Base-by-base conservation (phyloP, 768 basidiomycete species). In the Leucocoprinus sp. region DNA sequence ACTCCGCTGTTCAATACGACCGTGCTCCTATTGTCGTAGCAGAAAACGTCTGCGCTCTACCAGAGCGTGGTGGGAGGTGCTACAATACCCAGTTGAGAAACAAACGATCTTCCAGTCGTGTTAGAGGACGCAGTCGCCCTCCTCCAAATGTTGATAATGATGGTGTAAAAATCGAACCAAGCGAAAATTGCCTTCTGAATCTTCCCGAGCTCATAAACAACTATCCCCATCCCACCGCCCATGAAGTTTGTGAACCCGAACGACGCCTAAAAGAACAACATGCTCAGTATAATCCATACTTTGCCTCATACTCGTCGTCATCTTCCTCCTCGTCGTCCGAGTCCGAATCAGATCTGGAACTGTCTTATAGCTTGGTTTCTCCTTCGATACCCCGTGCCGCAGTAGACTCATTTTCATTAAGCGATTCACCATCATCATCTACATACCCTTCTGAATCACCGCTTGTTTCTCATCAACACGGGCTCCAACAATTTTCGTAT, bases 1-100 rank as follows among this genome's bases (percentile, higher is more conserved):
- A 89, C 56, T 84, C 86, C 0, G 64, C 82, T 1, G 56, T 67
- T 17, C 66, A 65, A 0, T 90, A 89, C 60, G 86, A 90, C 57
- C 77, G 86, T 29, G 74, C 77, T 2, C 80, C 87, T 1, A 84
- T 86, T 55, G 61, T 68, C 17, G 84, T 89, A 19, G 62, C 67
- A 2, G 80, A 79, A 2, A 88, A 87, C 56, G 49, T 55, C 1
- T 84, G 84, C 42, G 78, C 73, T 22, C 60, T 90, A 4, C 86
- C 86, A 1, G 74, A 72, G 42, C 74, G 86, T 31, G 77, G 80
- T 8, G 79, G 72, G 22, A 65, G 83, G 45, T 69, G 67, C n/a
- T 63, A 73, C 53, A 53, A 50, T 41, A 28, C 54, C 2, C 42
- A 49, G 11, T 26, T 50, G 22, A 40, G 39, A 36, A 29, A 37